Conservation (phyloP, 495 filamentous ascomycete genomes). For the Trichoderma reesei region DNA sequence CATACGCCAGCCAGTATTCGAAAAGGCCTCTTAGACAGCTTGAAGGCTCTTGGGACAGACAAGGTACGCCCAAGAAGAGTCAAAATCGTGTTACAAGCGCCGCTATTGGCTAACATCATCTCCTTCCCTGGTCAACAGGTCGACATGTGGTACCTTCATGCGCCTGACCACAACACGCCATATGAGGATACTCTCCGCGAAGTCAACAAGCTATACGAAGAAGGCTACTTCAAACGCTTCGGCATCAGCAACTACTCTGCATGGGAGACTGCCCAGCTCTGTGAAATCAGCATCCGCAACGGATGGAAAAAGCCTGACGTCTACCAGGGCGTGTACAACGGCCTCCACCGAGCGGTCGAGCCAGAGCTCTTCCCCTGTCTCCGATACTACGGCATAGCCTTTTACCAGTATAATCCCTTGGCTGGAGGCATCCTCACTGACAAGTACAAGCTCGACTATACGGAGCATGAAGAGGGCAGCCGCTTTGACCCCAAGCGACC, state of each 20-base stretch:
- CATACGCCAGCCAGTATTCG: constrained; percentile 4
- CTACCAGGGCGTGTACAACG: constrained; percentile 60
- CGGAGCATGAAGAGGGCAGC: constrained; percentile 28
- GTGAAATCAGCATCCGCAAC: constrained; percentile 38
- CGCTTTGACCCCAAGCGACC: constrained; percentile 33
- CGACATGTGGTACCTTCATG: constrained; percentile 45
- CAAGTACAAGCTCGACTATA: constrained; percentile 22
- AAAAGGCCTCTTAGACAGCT: constrained; percentile 18
- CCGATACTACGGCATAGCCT: constrained; percentile 40
- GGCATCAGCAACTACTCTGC: constrained; percentile 44
- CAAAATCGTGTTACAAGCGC: not conserved
- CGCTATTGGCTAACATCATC: not conserved
- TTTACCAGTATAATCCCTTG: constrained; percentile 41
- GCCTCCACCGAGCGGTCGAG: constrained; percentile 45
- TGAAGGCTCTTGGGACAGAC: constrained; percentile 35
- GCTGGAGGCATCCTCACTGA: constrained; percentile 41
- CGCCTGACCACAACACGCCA: constrained; percentile 35
- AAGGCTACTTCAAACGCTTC: constrained; percentile 35
- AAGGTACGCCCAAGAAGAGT: constrained; percentile 16
- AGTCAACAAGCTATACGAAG: constrained; percentile 39
- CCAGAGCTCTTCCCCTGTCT: constrained; percentile 40
- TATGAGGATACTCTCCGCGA: constrained; percentile 41
- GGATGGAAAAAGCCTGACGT: constrained; percentile 52
- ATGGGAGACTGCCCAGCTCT: constrained; percentile 46
- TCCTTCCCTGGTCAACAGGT: constrained; percentile 17